Evolutionary conservation across 495 filamentous ascomycete species (phyloP).

Genomic region (Aspergillus sparsus): DNA sequence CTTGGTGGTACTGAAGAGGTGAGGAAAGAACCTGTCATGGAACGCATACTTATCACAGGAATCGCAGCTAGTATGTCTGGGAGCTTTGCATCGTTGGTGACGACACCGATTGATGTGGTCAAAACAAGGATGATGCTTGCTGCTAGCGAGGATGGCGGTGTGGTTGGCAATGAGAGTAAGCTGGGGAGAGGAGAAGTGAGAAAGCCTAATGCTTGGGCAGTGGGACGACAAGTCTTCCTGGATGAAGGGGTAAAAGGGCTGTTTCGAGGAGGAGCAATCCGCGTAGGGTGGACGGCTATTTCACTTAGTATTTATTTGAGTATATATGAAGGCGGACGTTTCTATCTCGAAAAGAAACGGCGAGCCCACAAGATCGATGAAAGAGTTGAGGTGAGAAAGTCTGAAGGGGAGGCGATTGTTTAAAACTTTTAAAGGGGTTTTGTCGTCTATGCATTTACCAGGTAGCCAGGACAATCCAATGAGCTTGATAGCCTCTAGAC

Average conservation of each 20-base stretch:
- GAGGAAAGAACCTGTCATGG: conserved; percentile 39
- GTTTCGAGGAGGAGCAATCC: conserved; percentile 73
- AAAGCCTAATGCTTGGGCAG: conserved; percentile 42
- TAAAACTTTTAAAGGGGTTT: background rate
- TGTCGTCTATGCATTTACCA: background rate
- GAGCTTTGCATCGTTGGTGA: conserved; percentile 66
- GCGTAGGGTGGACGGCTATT: conserved; percentile 77
- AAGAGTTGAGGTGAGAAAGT: background rate
- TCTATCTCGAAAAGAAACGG: conserved; percentile 61
- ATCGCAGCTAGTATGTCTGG: conserved; percentile 69
- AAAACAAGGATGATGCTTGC: conserved; percentile 78
- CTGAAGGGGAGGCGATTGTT: background rate
- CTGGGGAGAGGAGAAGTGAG: conserved; percentile 17
- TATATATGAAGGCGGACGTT: conserved; percentile 76
- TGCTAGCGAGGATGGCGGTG: conserved; percentile 31
- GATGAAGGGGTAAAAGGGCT: conserved; percentile 70
- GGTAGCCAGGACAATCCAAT: background rate
- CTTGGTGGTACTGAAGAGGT: background rate
- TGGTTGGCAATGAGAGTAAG: background rate
- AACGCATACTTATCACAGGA: conserved; percentile 69
- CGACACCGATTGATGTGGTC: conserved; percentile 81
- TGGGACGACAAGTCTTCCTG: conserved; percentile 61
- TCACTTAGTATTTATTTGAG: conserved; percentile 83
- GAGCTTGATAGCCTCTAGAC: too few species aligned
- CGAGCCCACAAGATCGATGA: conserved; percentile 11